Base-by-base conservation (phyloP, 2,329 filamentous ascomycete genomes). In the Ophiostoma novo-ulmi region DNA sequence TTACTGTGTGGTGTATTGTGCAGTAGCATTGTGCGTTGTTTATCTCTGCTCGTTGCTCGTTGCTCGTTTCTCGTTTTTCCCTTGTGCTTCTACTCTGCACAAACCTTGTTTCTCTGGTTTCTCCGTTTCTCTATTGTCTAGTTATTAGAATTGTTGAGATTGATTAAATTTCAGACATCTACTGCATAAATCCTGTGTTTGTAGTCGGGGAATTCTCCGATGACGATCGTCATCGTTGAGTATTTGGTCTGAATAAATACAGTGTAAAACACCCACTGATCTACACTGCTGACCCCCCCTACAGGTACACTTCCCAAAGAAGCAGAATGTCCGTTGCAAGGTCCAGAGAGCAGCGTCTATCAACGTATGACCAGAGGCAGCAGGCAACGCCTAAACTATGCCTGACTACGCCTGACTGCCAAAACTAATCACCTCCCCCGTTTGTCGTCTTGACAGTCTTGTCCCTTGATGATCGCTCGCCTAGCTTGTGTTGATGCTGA, bases 311-410 rank as follows among this genome's bases (percentile, higher is more conserved):
- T 63, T 63, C 58, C 58, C 22, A 63, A 63, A 63, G 58, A 36
- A 63, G 58, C 22, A 63, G 58, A 26, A 63, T 35, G 58, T 63
- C 58, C 58, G 58, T 63, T 63, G 55, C n/a, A 14, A 8, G 55
- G 31, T 31, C 31, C 3, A 31, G 31, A 31, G 31, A 31, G 31
- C 31, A 31, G 31, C 31, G 31, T 31, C 31, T 3, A 31, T 31
- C 31, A 31, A 31, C 31, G 31, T 31, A 31, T 31, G 31, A 31
- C 2, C 31, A 31, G 31, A 31, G 31, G 31, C 31, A 31, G 31
- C 31, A 31, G 31, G 31, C 31, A 31, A 31, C 3, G 31, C 31
- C 31, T 31, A 31, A 31, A 39, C 38, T 39, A 39, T 13, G 38
- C 38, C 38, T 39, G 38, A 10, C 38, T 13, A 39, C 11, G 38